Evolutionary conservation across 2,329 filamentous ascomycete genomes (phyloP), one percentile per base, ranked within the genome.

Genomic region (Verticillium longisporum): DNA sequence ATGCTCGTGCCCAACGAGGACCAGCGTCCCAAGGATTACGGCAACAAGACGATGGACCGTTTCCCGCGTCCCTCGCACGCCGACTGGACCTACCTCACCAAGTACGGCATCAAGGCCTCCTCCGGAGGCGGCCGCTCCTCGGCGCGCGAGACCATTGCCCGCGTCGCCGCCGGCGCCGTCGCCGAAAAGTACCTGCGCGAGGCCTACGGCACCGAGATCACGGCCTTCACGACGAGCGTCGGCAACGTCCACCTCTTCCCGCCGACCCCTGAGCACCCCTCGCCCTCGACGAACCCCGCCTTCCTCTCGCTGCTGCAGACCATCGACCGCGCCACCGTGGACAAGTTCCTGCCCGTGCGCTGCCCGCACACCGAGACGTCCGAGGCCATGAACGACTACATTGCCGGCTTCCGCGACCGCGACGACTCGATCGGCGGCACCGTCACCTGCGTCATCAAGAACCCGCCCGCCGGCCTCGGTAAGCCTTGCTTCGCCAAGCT

Each of bases 401-500:
- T 98, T 68, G 89, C 88, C 68, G 83, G 88, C 55, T 93, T 89
- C 78, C 83, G 88, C 61, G 91, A 96, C 68, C 82, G 81, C 62
- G 76, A 91, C 62, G 94, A 98, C 79, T 94, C 89, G 77, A 97
- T 96, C 67, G 95, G 95, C 62, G 95, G 95, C 63, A 96, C 92
- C 13, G 92, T 98, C 18, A 97, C 92, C 55, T 98, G 94, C 69
- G 90, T 98, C 45, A 92, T 98, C 71, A 86, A 90, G 65, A 94
- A 96, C 70, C 86, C 87, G 7, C 95, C 94, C 33, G 84, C 86
- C 50, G 94, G 94, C 0, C 83, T 98, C 2, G 95, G 95, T 62
- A 95, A 98, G 81, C 95, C 94, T 1, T 90, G 87, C 75, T 98
- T 99, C 75, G 91, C 96, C 76, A 98, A 98, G 80, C 83, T 98